Conservation (phyloP, 768 basidiomycete species). For the Neoboletus brunneissimus region DNA sequence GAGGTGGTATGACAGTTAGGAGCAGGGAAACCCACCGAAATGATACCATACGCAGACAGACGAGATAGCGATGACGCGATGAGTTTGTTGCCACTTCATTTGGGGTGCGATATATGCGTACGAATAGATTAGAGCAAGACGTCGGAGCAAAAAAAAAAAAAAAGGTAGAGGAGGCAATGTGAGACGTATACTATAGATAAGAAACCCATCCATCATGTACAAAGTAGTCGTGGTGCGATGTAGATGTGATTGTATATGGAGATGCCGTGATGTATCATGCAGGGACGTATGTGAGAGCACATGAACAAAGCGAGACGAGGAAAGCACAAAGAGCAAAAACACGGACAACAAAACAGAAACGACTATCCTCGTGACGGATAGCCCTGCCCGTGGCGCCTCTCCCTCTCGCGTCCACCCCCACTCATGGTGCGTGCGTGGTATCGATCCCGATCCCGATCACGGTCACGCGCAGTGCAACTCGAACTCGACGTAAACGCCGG, state of each 20-base stretch:
- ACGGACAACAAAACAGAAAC: neutral
- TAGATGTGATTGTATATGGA: neutral
- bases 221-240: neutral
- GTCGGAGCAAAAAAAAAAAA: no score
- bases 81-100: no score
- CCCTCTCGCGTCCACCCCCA: conserved; percentile 11
- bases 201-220: conserved; percentile 1
- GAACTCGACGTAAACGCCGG: conserved; percentile 31
- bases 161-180: no score
- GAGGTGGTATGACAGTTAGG: neutral
- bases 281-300: neutral
- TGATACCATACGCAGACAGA: no score
- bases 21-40: no score
- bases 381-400: conserved; percentile 15
- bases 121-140: neutral
- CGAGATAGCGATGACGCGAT: no score
- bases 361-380: conserved; percentile 13
- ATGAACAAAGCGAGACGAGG: neutral
- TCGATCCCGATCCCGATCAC: conserved; percentile 19
- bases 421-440: conserved; percentile 11
- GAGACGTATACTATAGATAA: neutral
- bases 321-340: neutral
- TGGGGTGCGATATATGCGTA: neutral
- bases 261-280: neutral
- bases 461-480: conserved; percentile 16